Evolutionary conservation across 1,284 basidiomycete species (phyloP).

Genomic region (Fomitopsis palustris): DNA sequence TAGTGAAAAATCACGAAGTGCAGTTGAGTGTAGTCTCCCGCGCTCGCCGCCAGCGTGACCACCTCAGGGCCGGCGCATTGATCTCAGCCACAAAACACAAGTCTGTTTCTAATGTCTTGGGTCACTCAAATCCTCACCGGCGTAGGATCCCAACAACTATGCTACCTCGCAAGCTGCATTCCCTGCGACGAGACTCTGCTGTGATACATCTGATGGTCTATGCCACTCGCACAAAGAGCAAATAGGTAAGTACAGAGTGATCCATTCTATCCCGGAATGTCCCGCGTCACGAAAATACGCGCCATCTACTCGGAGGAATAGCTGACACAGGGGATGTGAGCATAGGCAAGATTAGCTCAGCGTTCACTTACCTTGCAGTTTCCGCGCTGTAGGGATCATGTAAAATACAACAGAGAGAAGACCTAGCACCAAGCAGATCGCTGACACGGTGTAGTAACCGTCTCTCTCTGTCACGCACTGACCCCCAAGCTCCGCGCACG

Average conservation of each 20-base stretch:
- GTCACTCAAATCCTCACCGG: background rate
- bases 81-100: background rate
- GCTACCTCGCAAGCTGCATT: no score
- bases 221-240: background rate
- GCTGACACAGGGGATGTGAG: constrained; percentile 31
- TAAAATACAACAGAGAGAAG: constrained; percentile 70
- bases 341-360: background rate
- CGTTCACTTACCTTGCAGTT: constrained; percentile 72
- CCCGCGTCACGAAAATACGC: constrained; percentile 33
- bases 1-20: constrained; percentile 19
- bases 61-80: constrained; percentile 25
- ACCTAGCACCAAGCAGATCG: constrained; percentile 76
- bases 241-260: background rate
- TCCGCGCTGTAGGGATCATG: constrained; percentile 82
- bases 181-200: background rate
- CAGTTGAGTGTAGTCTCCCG: constrained; percentile 7
- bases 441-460: constrained; percentile 89
- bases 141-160: no score
- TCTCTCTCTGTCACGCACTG: constrained; percentile 83
- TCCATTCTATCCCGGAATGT: background rate
- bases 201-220: background rate
- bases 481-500: constrained; percentile 77
- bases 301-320: constrained; percentile 60
- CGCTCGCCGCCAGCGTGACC: constrained; percentile 18
- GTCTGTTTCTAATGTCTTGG: background rate